A percentile compares a stretch with the other conserved stretches of the same genome.
Evolutionary conservation across 1,284 basidiomycete species (phyloP).

Genomic region (Ganoderma multipileum): DNA sequence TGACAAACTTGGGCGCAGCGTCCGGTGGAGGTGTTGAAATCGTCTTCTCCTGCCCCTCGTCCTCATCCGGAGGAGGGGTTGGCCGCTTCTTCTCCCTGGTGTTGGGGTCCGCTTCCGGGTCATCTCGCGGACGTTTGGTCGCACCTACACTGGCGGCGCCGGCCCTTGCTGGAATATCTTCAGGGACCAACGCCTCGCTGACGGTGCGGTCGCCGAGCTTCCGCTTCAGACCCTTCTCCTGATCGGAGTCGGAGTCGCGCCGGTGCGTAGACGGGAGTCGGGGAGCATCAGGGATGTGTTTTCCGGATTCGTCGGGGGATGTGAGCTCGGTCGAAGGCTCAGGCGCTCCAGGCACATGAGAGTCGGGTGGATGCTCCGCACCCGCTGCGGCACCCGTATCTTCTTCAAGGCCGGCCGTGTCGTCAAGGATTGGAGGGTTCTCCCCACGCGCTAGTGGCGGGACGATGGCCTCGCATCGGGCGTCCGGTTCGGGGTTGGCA

Average conservation of each 20-base stretch:
- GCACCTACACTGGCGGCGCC: constrained; percentile 33
- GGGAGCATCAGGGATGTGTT: constrained; percentile 4
- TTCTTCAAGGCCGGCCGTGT: constrained; percentile 33
- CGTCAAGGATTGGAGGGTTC: constrained; percentile 33
- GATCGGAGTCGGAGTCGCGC: constrained; percentile 47
- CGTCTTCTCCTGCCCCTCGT: constrained; percentile 32
- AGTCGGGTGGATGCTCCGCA: constrained; percentile 34
- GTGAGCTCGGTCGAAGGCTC: constrained; percentile 12
- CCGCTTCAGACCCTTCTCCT: constrained; percentile 67
- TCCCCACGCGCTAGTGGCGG: constrained; percentile 25
- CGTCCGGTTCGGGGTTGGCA: not conserved
- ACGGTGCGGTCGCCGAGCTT: constrained; percentile 58
- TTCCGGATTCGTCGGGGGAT: not conserved
- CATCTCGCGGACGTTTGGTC: constrained; percentile 47
- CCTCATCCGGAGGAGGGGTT: constrained; percentile 70
- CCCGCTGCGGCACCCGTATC: constrained; percentile 37
- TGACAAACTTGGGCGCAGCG: constrained; percentile 55
- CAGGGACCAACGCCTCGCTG: constrained; percentile 42
- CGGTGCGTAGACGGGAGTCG: constrained; percentile 25
- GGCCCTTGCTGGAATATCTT: constrained; percentile 26
- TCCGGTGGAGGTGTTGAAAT: constrained; percentile 22
- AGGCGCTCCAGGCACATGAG: constrained; percentile 27
- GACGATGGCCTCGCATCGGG: constrained; percentile 4
- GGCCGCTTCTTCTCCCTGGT: constrained; percentile 68
- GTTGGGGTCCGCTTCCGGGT: constrained; percentile 61